Base-by-base conservation (phyloP, 1,139 yeast species). In the Lodderomyces pseudojiufengensis region DNA sequence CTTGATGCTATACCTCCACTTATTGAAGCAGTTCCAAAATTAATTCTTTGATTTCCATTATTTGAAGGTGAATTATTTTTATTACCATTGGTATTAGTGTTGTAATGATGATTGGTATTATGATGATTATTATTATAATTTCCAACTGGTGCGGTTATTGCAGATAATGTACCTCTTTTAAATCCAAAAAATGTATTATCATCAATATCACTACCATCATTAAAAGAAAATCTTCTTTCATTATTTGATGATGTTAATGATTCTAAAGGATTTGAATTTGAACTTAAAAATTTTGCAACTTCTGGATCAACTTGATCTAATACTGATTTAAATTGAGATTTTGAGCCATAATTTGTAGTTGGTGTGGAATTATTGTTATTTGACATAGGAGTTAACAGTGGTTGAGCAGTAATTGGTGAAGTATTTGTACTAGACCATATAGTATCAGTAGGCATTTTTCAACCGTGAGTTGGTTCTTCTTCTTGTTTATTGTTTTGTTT, bases 11-110 rank as follows among this genome's bases (percentile, higher is more conserved):
- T 65, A 5, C 79, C 80, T 4, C 82, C 85, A 39, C 78, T 70
- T 33, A 79, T 75, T 4, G 83, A 76, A 11, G 83, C 83, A 5
- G 84, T 67, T 2, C 80, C 81, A 48, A 78, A 73, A 30, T 64
- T 64, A 20, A 63, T 43, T 11, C 55, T 51, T 30, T 44, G 50
- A 16, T 36, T 29, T 23, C 30, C 25, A 22, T 28, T 32, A 24
- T 31, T 30, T 28, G 12, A 29, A 26, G 22, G 30, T 27, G 23
- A 29, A 16, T 36, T 37, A 16, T 41, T 40, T 10, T 20, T 16
- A 24, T 15, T 26, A 13, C 32, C 27, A 24, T 35, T 33, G n/a
- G n/a, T n/a, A n/a, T n/a, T n/a, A n/a, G n/a, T n/a, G 13, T 37
- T 32, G n/a, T 31, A 5, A 23, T 31, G 31, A 12, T 33, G 37